Conservation (phyloP, 305 asterid species). For the Ilex paraguariensis region DNA sequence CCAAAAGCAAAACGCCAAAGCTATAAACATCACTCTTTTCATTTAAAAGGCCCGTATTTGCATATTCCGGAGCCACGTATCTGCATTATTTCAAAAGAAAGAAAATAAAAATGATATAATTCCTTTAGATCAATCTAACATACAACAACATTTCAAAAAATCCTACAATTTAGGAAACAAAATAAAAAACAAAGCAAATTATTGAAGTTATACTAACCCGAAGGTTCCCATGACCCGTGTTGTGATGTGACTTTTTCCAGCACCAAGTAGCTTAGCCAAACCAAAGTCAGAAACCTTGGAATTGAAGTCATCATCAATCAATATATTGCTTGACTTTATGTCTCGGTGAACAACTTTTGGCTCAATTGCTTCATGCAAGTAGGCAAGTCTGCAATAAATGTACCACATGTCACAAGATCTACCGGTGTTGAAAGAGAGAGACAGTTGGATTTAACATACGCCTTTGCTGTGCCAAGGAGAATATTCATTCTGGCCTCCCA, state of each 20-base stretch:
- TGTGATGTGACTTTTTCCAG: slow-evolving; percentile 88
- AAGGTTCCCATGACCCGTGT: slow-evolving; percentile 98
- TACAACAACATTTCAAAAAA: background rate
- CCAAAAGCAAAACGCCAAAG: slow-evolving; percentile 83
- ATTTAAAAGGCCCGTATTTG: slow-evolving; percentile 82
- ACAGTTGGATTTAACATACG: slow-evolving; percentile 48
- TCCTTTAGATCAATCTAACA: background rate
- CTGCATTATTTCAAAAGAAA: slow-evolving; percentile 30
- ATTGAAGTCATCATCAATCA: slow-evolving; percentile 83
- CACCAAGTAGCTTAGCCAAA: slow-evolving; percentile 88
- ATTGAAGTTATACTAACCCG: slow-evolving; percentile 49
- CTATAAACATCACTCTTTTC: slow-evolving; percentile 93
- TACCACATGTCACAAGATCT: slow-evolving; percentile 6
- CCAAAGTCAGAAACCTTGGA: slow-evolving; percentile 96
- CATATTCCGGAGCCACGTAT: slow-evolving; percentile 97
- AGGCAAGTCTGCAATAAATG: slow-evolving; percentile 64
- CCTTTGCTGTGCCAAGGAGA: slow-evolving; percentile 93
- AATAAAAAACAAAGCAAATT: background rate
- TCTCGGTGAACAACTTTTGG: slow-evolving; percentile 96
- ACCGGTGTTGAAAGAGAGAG: background rate
- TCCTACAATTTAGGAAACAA: background rate
- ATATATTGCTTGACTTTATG: slow-evolving; percentile 89
- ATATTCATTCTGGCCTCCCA: slow-evolving; percentile 94
- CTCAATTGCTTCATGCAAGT: slow-evolving; percentile 90
- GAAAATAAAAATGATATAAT: slow-evolving; percentile 4